phyloP scores from a whole-genome alignment of 73 alveolate species.

The Paramecium biaurelia region DNA sequence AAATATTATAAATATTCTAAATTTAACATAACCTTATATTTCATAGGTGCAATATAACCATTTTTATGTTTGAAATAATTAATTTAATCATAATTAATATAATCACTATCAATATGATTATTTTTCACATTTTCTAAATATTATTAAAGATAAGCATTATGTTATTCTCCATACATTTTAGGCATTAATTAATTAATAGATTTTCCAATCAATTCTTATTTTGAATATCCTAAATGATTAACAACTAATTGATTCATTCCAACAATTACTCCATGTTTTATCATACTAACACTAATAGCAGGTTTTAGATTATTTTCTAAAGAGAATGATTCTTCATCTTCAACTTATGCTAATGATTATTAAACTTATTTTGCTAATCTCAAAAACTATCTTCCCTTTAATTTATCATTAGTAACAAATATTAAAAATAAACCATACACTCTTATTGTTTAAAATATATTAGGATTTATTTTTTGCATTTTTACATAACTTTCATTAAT shows the following conservation, averaged over 20 bases:
- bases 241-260: constrained; percentile 42
- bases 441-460: not conserved
- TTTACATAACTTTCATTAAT: not conserved
- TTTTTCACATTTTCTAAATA: constrained; percentile 25
- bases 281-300: not conserved
- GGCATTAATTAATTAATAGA: constrained; percentile 34
- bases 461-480: constrained; percentile 46
- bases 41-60: constrained; percentile 51
- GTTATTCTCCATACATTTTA: constrained; percentile 5
- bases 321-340: constrained; percentile 8
- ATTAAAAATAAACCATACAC: not conserved
- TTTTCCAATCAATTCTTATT: constrained; percentile 45
- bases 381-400: not conserved
- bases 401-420: not conserved
- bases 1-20: not conserved
- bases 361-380: not conserved
- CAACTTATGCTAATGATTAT: not conserved
- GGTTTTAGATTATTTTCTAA: constrained; percentile 33
- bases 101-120: not conserved
- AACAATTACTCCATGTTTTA: not conserved
- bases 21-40: constrained; percentile 16
- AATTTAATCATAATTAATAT: not conserved
- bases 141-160: not conserved
- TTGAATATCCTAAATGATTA: constrained; percentile 44
- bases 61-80: constrained; percentile 34